These are phyloP conservation scores for Saccharomyces cerevisiae DNA, from an alignment of 805 yeast genomes.

Conservation along the genomic window DNA sequence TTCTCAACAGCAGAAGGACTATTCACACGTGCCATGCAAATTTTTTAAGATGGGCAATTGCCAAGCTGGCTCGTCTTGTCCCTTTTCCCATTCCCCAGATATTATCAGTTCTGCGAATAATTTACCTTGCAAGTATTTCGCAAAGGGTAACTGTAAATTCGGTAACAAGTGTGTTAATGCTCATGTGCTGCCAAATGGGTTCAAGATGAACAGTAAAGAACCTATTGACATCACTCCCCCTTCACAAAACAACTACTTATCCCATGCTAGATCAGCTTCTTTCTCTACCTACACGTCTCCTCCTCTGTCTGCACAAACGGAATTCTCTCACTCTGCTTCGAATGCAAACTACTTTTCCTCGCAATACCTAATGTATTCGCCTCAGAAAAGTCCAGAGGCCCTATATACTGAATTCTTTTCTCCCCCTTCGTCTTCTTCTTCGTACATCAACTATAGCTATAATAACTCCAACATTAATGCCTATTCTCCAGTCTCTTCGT, in stretches of 20 bases:
- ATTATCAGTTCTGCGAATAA: constrained; percentile 35
- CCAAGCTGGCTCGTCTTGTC: constrained; percentile 89
- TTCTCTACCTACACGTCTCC: background rate
- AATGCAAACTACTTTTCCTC: background rate
- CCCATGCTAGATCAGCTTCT: background rate
- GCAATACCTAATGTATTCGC: background rate
- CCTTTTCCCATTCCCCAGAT: constrained; percentile 74
- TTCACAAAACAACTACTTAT: background rate
- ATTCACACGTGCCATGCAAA: constrained; percentile 90
- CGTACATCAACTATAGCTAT: background rate
- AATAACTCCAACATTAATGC: background rate
- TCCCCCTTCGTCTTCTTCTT: background rate
- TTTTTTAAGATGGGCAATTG: constrained; percentile 88
- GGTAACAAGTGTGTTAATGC: constrained; percentile 93
- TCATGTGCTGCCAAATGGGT: constrained; percentile 82
- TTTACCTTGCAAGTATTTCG: constrained; percentile 76
- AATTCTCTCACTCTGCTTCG: background rate
- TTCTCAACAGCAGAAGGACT: constrained; percentile 16
- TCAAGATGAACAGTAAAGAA: constrained; percentile 39
- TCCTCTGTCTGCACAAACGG: background rate
- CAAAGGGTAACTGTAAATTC: constrained; percentile 93
- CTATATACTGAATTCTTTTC: background rate
- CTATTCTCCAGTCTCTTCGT: background rate
- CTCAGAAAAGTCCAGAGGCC: background rate
- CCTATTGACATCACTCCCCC: background rate